Evolutionary conservation across 345 rosid genomes (phyloP).

Genomic region (Melaleuca quinquenervia): DNA sequence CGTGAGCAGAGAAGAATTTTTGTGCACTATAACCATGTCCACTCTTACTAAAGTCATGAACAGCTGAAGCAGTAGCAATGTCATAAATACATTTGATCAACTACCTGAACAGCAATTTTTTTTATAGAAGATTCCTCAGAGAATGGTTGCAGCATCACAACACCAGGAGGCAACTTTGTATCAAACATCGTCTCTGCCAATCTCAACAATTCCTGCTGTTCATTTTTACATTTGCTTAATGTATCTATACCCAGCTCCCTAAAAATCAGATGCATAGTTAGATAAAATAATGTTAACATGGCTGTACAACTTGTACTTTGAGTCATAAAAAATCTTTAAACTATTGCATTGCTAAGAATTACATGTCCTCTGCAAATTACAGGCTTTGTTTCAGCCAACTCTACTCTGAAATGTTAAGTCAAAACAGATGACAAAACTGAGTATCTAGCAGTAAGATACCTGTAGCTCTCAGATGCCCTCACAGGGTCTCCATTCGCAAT

Average conservation of each 20-base stretch:
- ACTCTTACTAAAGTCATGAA: background rate
- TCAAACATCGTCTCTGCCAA: constrained; percentile 87
- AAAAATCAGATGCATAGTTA: background rate
- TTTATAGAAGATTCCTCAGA: constrained; percentile 69
- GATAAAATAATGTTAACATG: background rate
- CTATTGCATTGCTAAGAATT: background rate
- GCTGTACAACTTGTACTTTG: background rate
- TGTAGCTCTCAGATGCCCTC: constrained; percentile 57
- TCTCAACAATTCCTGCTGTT: constrained; percentile 53
- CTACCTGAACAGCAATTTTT: constrained; percentile 68
- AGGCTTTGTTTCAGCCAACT: background rate
- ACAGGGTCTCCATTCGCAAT: constrained; percentile 63
- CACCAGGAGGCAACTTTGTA: constrained; percentile 81
- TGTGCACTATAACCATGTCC: background rate
- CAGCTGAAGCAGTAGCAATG: background rate
- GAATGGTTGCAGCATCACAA: constrained; percentile 71
- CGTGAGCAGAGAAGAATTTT: background rate
- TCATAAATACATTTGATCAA: background rate
- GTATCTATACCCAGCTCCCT: constrained; percentile 87
- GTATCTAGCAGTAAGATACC: constrained; percentile 19
- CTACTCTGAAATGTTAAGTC: background rate
- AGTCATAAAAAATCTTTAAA: background rate
- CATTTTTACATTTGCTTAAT: constrained; percentile 46
- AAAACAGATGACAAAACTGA: background rate
- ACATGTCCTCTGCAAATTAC: background rate